Evolutionary conservation across 768 basidiomycete species (phyloP).

Genomic region (Holtermanniella nyarrowii): DNA sequence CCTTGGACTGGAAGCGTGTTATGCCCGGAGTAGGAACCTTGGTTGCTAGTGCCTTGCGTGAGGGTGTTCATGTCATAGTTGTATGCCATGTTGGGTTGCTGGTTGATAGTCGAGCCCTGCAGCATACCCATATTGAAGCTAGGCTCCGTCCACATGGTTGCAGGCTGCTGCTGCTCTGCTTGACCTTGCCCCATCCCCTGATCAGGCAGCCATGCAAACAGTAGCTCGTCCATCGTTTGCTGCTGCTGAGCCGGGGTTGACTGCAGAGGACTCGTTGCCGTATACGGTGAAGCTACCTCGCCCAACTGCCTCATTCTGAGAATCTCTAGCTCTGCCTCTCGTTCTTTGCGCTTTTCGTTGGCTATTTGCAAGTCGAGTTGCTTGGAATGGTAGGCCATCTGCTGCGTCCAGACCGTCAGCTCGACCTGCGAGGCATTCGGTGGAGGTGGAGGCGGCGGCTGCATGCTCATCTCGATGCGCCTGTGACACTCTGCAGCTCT

Average conservation of each 20-base stretch:
- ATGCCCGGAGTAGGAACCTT: background rate
- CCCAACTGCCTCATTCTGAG: slow-evolving; percentile 14
- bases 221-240: slow-evolving; percentile 15
- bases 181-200: too few species aligned
- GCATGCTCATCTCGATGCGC: too few species aligned
- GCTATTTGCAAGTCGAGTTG: slow-evolving; percentile 35
- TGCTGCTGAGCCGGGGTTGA: slow-evolving; percentile 1
- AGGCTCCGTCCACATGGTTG: too few species aligned
- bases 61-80: background rate
- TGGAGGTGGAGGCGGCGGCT: background rate
- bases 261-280: background rate
- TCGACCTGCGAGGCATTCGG: background rate
- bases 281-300: background rate
- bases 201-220: slow-evolving; percentile 31
- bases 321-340: slow-evolving; percentile 33
- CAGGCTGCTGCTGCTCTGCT: background rate
- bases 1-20: too few species aligned
- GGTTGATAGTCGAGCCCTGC: too few species aligned
- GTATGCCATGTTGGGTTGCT: background rate
- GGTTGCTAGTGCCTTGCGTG: background rate
- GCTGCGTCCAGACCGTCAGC: slow-evolving; percentile 20
- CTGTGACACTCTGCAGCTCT: too few species aligned
- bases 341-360: slow-evolving; percentile 30
- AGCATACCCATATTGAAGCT: too few species aligned
- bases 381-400: slow-evolving; percentile 23